Base-by-base conservation (phyloP, 768 basidiomycete species). In the Boletellus sp. region DNA sequence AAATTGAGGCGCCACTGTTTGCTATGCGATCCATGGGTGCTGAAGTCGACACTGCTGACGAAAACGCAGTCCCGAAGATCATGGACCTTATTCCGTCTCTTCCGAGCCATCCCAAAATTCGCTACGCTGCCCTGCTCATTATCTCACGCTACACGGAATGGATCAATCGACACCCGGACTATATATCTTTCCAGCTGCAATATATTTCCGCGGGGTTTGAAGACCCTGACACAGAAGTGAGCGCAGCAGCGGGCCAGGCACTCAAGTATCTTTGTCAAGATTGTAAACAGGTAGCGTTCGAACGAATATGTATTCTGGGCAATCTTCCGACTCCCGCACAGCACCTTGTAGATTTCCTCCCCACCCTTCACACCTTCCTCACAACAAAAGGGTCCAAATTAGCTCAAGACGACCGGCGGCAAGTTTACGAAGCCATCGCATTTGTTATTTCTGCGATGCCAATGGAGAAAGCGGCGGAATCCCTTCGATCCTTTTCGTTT, bases 21-120 rank as follows among this genome's bases (percentile, higher is more conserved):
- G 93, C 94, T 16, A 86, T 99, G 85, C 80, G 96, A 39, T 94
- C 95, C 12, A 98, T 99, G 91, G 96, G 96, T 10, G 94, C 92
- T 5, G 87, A 94, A 68, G 79, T 98, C 20, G 90, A 97, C 60
- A 73, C 83, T 9, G 72, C 76, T 35, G 94, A 98, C 66, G 79
- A 90, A 42, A 80, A 78, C 52, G 84, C 89, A 32, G 85, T 98
- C n/a, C 94, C 94, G 2, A 91, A 92, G 66, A 94, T 98, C 61
- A 92, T 99, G 83, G 90, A 94, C 61, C 78, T 97, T 40, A 83
- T 99, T 26, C 93, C 94, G 5, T 83, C 81, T 22, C 83, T 99
- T 23, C 96, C 96, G 2, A 71, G 73, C 38, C 95, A 98, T 65
- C 93, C 94, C 39, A 81, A 84, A 43, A 89, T 99, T 54, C 93